Percentiles rank a stretch among this genome's conserved stretches.
Evolutionary conservation across 768 basidiomycete species (phyloP).

Genomic region (Gymnopilus dilepis): DNA sequence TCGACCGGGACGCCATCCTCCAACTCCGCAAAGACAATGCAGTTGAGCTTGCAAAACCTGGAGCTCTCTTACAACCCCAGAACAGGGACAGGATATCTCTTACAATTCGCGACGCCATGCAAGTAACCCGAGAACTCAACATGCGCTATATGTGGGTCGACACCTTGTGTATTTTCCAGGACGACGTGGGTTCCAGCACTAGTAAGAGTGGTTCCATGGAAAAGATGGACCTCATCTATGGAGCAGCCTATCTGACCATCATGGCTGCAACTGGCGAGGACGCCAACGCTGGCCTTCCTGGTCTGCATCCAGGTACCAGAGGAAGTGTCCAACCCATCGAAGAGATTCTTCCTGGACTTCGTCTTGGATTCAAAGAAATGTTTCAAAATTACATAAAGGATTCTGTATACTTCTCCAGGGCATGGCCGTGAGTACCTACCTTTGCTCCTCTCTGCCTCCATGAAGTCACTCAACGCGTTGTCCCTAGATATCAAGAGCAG

Average conservation of each 20-base stretch:
- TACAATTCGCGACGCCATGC: slow-evolving; percentile 19
- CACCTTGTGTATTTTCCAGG: slow-evolving; percentile 17
- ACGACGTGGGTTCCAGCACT: neutral
- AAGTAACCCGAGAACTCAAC: slow-evolving; percentile 6
- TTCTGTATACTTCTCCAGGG: slow-evolving; percentile 5
- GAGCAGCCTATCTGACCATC: slow-evolving; percentile 18
- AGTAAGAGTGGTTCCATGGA: slow-evolving; percentile 13
- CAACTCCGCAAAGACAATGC: slow-evolving; percentile 6
- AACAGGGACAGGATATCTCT: slow-evolving; percentile 5
- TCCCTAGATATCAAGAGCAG: slow-evolving; percentile 13
- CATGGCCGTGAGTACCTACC: slow-evolving; percentile 18
- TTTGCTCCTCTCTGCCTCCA: no score
- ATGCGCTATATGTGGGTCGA: slow-evolving; percentile 17
- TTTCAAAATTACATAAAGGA: neutral
- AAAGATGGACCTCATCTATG: slow-evolving; percentile 19
- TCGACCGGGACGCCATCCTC: slow-evolving; percentile 2
- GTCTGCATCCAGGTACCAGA: slow-evolving; percentile 9
- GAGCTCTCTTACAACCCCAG: neutral
- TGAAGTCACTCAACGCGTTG: no score
- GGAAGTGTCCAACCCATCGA: slow-evolving; percentile 6
- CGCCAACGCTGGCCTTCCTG: slow-evolving; percentile 18
- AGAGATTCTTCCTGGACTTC: slow-evolving; percentile 10
- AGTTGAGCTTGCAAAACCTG: slow-evolving; percentile 6
- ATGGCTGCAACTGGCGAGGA: slow-evolving; percentile 11
- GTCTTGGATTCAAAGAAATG: slow-evolving; percentile 10